Evolutionary conservation across 2,329 filamentous ascomycete species (phyloP), one percentile per base, ranked within the genome.

Genomic region (Aspergillus tanneri): DNA sequence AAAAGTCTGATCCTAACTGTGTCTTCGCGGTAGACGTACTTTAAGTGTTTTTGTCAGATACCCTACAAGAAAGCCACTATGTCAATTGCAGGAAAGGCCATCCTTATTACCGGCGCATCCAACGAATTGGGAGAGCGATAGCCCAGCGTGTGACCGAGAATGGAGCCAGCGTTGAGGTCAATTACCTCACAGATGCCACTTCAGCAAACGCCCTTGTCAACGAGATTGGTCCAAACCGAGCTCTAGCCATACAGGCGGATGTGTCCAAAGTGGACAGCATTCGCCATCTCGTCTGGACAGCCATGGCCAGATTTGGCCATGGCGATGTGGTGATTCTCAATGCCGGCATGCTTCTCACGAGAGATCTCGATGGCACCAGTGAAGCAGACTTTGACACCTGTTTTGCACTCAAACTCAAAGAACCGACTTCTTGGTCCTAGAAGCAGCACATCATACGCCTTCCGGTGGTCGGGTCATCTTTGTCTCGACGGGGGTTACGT

Each of bases 291-390:
- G 72, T 85, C 14, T 61, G 72, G 1, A 66, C 69, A 5, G 72
- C 78, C 0, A 70, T 84, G 1, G 56, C 69, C 2, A 71, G 69
- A 34, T 83, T 79, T 53, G 77, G 77, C 21, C 75, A 74, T 50
- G 77, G 86, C 54, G 82, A 86, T 66, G 74, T 84, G 28, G 53
- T 85, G 3, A 69, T 85, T 37, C 71, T 77, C 2, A 83, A 81
- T 52, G 81, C 82, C 0, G 83, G 76, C 0, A 58, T 77, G 3
- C 68, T 82, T 65, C 67, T 67, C 2, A 73, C 80, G 67, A 71
- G 68, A n/a, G 72, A 74, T 40, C 67, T 84, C 11, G 73, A 75
- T 25, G 58, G 67, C 18, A 72, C 75, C 1, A 79, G 71, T 0
- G 78, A 82, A 59, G 71, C 66, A 6, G 71, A 76, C 52, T 84